Percentiles rank a stretch among this genome's conserved stretches.
These are phyloP conservation scores for Pneumocystis canis DNA, from an alignment of 1,139 yeast species.

Conservation along the genomic window DNA sequence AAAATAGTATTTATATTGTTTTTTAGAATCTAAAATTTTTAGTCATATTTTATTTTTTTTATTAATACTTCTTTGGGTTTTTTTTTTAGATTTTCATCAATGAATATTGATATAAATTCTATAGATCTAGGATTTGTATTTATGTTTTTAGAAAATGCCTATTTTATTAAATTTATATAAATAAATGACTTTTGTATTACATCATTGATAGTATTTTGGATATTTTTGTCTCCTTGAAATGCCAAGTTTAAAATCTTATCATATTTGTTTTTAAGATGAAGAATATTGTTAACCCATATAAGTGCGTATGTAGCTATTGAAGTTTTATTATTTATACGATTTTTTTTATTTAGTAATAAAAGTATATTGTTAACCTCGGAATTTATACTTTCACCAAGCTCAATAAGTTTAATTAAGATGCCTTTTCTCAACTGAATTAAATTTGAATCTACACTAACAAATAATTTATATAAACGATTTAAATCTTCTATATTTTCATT, in stretches of 20 bases:
- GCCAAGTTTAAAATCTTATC: slow-evolving; percentile 34
- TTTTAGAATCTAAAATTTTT: slow-evolving; percentile 13
- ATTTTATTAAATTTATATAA: neutral
- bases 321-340: slow-evolving; percentile 23
- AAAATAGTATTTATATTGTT: slow-evolving; percentile 18
- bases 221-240: slow-evolving; percentile 35
- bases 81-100: slow-evolving; percentile 59
- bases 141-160: slow-evolving; percentile 47
- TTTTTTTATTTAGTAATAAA: neutral
- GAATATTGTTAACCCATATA: slow-evolving; percentile 52
- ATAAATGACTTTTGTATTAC: neutral
- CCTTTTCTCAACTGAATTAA: slow-evolving; percentile 37
- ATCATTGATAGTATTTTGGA: slow-evolving; percentile 44
- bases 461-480: slow-evolving; percentile 35
- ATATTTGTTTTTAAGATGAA: slow-evolving; percentile 41
- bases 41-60: neutral
- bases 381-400: slow-evolving; percentile 30
- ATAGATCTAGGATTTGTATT: slow-evolving; percentile 47
- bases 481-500: slow-evolving; percentile 31
- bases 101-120: slow-evolving; percentile 57
- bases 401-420: slow-evolving; percentile 35
- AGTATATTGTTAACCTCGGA: neutral
- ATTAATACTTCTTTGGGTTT: slow-evolving; percentile 31
- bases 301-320: slow-evolving; percentile 42
- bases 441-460: slow-evolving; percentile 39